phyloP scores from a whole-genome alignment of 441 rosid species.

The Populus hybrid region DNA sequence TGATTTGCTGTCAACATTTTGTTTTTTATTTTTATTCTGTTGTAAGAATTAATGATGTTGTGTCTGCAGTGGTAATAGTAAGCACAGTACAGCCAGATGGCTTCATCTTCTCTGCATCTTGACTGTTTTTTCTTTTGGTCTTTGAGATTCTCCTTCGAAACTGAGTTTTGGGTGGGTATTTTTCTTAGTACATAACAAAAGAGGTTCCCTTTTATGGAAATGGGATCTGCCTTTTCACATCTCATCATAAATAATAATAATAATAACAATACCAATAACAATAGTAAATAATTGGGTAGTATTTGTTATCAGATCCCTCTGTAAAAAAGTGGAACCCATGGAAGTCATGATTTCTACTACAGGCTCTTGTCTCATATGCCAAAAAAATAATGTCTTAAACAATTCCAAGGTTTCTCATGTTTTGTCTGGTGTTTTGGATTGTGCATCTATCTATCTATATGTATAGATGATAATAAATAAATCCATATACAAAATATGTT shows the following conservation, averaged over 20 bases:
- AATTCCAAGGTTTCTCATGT: conserved; percentile 31
- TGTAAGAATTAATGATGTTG: conserved; percentile 36
- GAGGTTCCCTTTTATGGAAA: conserved; percentile 57
- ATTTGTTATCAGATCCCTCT: conserved; percentile 25
- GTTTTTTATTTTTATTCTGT: conserved; percentile 14
- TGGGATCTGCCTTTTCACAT: conserved; percentile 57
- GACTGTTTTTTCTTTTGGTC: conserved; percentile 29
- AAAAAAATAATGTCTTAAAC: conserved; percentile 22
- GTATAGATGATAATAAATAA: not conserved
- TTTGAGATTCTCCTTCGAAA: conserved; percentile 43
- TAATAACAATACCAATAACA: conserved; percentile 13
- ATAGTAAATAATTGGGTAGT: conserved; percentile 10
- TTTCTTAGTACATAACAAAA: conserved; percentile 39
- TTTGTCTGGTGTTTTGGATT: conserved; percentile 26
- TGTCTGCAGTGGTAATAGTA: conserved; percentile 16
- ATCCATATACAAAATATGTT: conserved; percentile 8
- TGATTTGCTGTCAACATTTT: conserved; percentile 15
- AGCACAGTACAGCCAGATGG: conserved; percentile 19
- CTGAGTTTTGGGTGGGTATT: conserved; percentile 52
- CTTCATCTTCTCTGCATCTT: conserved; percentile 45
- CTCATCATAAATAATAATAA: conserved; percentile 39
- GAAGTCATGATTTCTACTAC: conserved; percentile 44
- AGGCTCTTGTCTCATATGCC: conserved; percentile 44
- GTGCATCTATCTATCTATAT: conserved; percentile 8
- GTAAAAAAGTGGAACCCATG: conserved; percentile 30